Evolutionary conservation across 192 early-diverging fungal species (phyloP).

Genomic region (Gorgonomyces haynaldii): DNA sequence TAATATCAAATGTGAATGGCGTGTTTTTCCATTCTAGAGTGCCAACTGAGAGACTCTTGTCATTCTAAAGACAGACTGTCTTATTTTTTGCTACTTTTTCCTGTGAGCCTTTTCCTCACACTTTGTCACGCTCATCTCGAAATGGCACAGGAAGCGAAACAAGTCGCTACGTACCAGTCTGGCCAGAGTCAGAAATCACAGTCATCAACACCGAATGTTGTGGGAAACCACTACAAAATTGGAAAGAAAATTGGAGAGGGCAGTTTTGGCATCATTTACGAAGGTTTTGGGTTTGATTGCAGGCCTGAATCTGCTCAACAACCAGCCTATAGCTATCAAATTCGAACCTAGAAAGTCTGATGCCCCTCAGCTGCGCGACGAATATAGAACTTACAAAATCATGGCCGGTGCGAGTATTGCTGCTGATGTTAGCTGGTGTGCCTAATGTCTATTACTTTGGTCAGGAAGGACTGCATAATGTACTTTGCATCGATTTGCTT

Average conservation of each 20-base stretch:
- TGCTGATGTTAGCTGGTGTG: constrained; percentile 53
- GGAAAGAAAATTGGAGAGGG: constrained; percentile 96
- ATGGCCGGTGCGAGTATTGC: constrained; percentile 45
- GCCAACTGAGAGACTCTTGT: no score
- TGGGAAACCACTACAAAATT: constrained; percentile 92
- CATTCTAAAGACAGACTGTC: no score
- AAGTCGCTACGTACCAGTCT: no score
- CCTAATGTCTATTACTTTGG: constrained; percentile 92
- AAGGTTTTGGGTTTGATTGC: constrained; percentile 53
- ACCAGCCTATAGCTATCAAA: constrained; percentile 91
- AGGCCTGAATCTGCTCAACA: constrained; percentile 81
- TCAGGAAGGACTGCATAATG: constrained; percentile 90
- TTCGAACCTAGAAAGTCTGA: constrained; percentile 95
- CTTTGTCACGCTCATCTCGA: no score
- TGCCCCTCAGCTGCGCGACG: constrained; percentile 92
- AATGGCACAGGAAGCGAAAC: no score
- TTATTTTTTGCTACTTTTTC: no score
- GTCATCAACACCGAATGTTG: no score
- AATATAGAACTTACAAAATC: constrained; percentile 92
- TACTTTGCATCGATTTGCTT: constrained; percentile 87
- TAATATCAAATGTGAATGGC: no score
- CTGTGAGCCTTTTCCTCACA: no score
- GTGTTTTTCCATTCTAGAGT: no score
- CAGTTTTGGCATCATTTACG: constrained; percentile 96
- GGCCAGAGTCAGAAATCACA: no score